Evolutionary conservation across 768 basidiomycete species (phyloP).

Genomic region (Lepiota venenata): DNA sequence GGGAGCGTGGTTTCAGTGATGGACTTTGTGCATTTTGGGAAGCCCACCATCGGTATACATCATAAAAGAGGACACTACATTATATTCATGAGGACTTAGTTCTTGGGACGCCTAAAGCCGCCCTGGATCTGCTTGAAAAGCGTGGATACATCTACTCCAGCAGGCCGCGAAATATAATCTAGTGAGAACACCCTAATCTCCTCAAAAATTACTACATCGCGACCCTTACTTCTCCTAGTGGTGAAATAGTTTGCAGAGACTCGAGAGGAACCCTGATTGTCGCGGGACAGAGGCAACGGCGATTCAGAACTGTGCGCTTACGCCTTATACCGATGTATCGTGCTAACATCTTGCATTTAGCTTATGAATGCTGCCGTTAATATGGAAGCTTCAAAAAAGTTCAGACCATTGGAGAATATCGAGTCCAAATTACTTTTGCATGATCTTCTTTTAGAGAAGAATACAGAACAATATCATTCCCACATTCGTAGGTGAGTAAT

Average conservation of each 20-base stretch:
- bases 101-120: slow-evolving; percentile 23
- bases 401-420: slow-evolving; percentile 18
- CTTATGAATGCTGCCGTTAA: slow-evolving; percentile 22
- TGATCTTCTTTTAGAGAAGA: slow-evolving; percentile 15
- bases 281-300: neutral
- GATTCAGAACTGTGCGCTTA: slow-evolving; percentile 4
- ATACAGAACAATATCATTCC: slow-evolving; percentile 9
- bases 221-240: neutral
- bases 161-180: slow-evolving; percentile 27
- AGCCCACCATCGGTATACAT: slow-evolving; percentile 4
- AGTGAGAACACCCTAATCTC: slow-evolving; percentile 14
- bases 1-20: neutral
- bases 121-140: slow-evolving; percentile 29
- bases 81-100: slow-evolving; percentile 5
- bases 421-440: slow-evolving; percentile 21
- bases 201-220: too few species aligned
- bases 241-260: neutral
- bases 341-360: neutral
- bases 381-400: slow-evolving; percentile 18
- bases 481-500: slow-evolving; percentile 18
- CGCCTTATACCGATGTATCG: neutral
- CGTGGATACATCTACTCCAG: slow-evolving; percentile 29
- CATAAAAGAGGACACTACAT: neutral
- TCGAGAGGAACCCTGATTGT: neutral
- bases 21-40: slow-evolving; percentile 6